Evolutionary conservation across 1,139 yeast genomes (phyloP), one percentile per base, ranked within the genome.

Genomic region (Taphrina deformans): DNA sequence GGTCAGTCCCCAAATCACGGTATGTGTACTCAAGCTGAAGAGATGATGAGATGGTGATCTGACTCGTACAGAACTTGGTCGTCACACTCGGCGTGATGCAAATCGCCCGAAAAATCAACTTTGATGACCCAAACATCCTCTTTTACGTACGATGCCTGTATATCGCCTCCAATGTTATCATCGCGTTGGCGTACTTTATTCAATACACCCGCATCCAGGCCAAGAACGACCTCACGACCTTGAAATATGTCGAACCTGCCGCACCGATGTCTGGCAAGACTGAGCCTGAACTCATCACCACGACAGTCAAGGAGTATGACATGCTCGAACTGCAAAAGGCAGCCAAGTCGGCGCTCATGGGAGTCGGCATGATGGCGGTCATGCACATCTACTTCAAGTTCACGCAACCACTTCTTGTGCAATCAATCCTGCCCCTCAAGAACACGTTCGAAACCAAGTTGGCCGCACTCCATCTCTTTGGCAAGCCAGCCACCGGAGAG

Each of bases 31-130:
- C 16, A 38, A 12, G 16, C 6, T n/a, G 41, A 5, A 38, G n/a
- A n/a, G n/a, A n/a, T n/a, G n/a, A n/a, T n/a, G n/a, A n/a, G n/a
- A n/a, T n/a, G n/a, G n/a, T n/a, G n/a, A n/a, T n/a, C n/a, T n/a
- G n/a, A n/a, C n/a, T n/a, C n/a, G 3, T 10, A 18, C 48, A 60
- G 46, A 92, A 93, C 80, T 80, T 93, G 73, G 89, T 82, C 72
- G 79, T 93, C 84, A 92, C 92, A 97, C 88, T 93, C 76, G 87
- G 87, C 82, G 89, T 91, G 91, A 93, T 92, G 97, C 98, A 93
- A 79, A 88, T 91, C 70, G 85, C 97, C 71, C 90, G 91, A 79
- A 85, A 84, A 76, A 82, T 93, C 70, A 96, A 93, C 77, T 86
- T 92, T 79, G 98, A 92, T 77, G 85, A 93, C 78, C 93, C 96